These are phyloP conservation scores for Zychaea mexicana DNA, from an alignment of 371 early-diverging fungal genomes.

Conservation along the genomic window DNA sequence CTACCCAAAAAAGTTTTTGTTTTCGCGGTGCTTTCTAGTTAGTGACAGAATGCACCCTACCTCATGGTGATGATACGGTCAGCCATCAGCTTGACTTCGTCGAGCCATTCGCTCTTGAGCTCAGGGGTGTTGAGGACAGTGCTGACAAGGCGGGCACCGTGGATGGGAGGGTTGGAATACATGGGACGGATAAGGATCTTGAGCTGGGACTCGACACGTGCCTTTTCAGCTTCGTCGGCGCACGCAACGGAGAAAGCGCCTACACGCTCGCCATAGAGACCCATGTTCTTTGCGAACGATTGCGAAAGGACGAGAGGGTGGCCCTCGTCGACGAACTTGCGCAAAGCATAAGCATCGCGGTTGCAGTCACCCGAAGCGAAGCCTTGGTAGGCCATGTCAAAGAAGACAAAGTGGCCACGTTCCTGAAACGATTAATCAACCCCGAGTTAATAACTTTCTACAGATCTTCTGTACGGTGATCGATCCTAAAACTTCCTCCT, in stretches of 20 bases:
- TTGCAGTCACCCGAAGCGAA: slow-evolving; percentile 94
- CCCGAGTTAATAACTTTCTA: neutral
- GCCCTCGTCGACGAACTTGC: slow-evolving; percentile 88
- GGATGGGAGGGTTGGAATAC: slow-evolving; percentile 97
- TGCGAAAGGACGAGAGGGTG: slow-evolving; percentile 88
- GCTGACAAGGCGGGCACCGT: slow-evolving; percentile 94
- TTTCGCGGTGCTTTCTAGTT: neutral
- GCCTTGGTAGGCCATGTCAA: slow-evolving; percentile 99
- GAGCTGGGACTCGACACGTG: slow-evolving; percentile 90
- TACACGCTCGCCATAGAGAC: slow-evolving; percentile 97
- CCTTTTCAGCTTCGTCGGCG: slow-evolving; percentile 77
- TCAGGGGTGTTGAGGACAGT: slow-evolving; percentile 80
- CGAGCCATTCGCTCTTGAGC: slow-evolving; percentile 87
- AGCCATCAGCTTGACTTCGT: slow-evolving; percentile 96
- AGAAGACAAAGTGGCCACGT: slow-evolving; percentile 89
- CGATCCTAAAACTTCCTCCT: neutral
- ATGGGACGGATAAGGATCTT: slow-evolving; percentile 96
- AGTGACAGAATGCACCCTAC: too few relatives aligned
- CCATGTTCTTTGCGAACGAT: slow-evolving; percentile 99
- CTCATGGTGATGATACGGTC: slow-evolving; percentile 97
- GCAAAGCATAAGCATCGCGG: slow-evolving; percentile 93
- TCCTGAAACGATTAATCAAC: slow-evolving; percentile 31
- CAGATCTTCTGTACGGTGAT: too few relatives aligned
- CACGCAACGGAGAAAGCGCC: slow-evolving; percentile 94
- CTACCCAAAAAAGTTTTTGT: neutral